phyloP scores from a whole-genome alignment of 108 stramenopile genomes.

The Skeletonema tropicum region DNA sequence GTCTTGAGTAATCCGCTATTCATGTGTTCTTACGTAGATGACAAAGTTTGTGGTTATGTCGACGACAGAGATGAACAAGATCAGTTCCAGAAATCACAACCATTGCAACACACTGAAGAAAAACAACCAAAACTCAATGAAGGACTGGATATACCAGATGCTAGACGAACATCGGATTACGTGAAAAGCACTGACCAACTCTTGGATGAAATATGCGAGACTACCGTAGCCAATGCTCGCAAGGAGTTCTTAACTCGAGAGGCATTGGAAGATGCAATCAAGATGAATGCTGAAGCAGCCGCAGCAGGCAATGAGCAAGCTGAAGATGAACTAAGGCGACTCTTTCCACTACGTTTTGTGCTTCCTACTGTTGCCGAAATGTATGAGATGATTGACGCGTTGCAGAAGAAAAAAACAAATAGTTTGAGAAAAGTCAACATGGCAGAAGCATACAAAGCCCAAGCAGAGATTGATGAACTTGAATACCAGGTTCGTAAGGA shows the following conservation, averaged over 20 bases:
- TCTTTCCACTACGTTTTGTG: slow-evolving; percentile 2
- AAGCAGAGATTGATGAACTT: slow-evolving; percentile 3
- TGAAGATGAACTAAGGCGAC: background rate
- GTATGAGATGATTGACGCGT: background rate
- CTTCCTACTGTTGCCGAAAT: slow-evolving; percentile 11
- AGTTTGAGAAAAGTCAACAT: background rate
- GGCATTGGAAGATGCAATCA: slow-evolving; percentile 8
- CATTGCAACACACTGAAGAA: background rate
- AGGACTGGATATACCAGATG: background rate
- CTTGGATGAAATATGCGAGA: background rate
- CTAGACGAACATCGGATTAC: background rate
- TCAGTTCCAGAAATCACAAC: background rate
- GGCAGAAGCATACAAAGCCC: background rate
- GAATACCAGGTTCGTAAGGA: background rate
- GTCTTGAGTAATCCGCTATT: background rate
- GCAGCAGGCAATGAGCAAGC: background rate
- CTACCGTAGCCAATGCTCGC: background rate
- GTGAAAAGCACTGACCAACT: background rate
- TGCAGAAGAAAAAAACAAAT: background rate
- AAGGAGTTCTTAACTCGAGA: slow-evolving; percentile 8
- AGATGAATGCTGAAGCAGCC: background rate
- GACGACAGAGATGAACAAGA: background rate
- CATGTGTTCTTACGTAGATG: background rate
- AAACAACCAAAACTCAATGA: background rate
- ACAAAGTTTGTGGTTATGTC: slow-evolving; percentile 1